Percentiles rank a stretch among this genome's conserved stretches.
phyloP scores from a whole-genome alignment of 345 rosid species.

The Stellera chamaejasme region DNA sequence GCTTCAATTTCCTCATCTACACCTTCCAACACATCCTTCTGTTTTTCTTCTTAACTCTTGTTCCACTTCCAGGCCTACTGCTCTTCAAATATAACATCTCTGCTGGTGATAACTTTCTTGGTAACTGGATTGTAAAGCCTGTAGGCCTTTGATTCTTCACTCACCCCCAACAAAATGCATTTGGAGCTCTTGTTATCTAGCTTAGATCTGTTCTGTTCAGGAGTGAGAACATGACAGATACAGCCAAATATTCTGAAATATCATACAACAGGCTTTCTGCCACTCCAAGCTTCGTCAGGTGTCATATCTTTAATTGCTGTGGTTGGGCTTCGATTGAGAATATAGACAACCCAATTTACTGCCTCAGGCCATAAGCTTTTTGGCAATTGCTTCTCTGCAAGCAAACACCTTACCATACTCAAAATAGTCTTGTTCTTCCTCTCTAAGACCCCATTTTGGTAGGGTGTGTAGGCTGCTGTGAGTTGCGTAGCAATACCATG shows the following conservation, averaged over 20 bases:
- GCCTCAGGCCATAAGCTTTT: constrained; percentile 8
- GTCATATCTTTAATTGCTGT: constrained; percentile 1
- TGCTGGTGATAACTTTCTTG: not conserved
- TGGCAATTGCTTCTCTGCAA: constrained; percentile 1
- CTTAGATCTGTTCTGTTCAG: constrained; percentile 3
- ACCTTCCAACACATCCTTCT: not conserved
- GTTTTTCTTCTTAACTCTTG: not conserved
- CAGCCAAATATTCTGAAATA: constrained; percentile 9
- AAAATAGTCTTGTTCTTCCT: constrained; percentile 6
- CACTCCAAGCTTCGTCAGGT: constrained; percentile 1
- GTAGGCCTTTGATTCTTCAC: constrained; percentile 4
- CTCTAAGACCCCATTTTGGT: not conserved
- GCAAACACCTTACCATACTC: not conserved
- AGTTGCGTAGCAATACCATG: not conserved
- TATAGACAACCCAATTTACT: not conserved
- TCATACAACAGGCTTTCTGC: not conserved
- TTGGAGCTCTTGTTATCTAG: not conserved
- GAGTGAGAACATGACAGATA: not conserved
- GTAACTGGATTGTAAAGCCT: not conserved
- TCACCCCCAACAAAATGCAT: not conserved
- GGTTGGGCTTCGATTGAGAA: not conserved
- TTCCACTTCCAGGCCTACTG: not conserved
- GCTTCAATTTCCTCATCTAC: not conserved
- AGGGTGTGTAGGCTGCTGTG: not conserved
- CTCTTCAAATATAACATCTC: constrained; percentile 6